A percentile compares a stretch with the other conserved stretches of the same genome.
phyloP scores from a whole-genome alignment of 129 eudicot genomes.

The Flaveria robusta region DNA sequence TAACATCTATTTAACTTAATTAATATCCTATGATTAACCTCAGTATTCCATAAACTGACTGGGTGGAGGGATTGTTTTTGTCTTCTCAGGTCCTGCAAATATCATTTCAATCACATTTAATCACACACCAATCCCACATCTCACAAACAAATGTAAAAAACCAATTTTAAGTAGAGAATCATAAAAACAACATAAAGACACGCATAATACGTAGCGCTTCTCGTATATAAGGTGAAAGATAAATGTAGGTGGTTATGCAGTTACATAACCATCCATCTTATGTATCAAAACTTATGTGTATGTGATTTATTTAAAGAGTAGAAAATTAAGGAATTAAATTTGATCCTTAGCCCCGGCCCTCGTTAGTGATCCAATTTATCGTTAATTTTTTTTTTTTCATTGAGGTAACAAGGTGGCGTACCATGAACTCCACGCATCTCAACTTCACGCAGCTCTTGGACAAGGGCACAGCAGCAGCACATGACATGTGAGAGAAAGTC shows the following conservation, averaged over 20 bases:
- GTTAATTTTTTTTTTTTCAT: too few species aligned
- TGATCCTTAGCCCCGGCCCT: too few species aligned
- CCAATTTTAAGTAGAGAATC: neutral
- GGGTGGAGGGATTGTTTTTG: constrained; percentile 78
- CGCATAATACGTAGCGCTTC: too few species aligned
- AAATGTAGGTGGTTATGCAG: too few species aligned
- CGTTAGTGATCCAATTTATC: too few species aligned
- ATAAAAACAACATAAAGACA: neutral
- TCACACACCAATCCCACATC: neutral
- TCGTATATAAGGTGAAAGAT: too few species aligned
- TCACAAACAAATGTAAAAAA: neutral
- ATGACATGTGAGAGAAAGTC: constrained; percentile 95
- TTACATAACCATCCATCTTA: too few species aligned
- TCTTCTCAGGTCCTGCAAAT: constrained; percentile 61
- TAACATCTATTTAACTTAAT: constrained; percentile 1
- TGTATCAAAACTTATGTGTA: neutral
- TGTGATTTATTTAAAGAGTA: too few species aligned
- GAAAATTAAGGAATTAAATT: neutral
- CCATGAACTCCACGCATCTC: constrained; percentile 83
- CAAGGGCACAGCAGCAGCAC: constrained; percentile 99
- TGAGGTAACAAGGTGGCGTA: constrained; percentile 31
- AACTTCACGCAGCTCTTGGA: constrained; percentile 94
- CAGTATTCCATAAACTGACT: constrained; percentile 63
- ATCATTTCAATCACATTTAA: constrained; percentile 15
- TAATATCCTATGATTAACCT: constrained; percentile 9